These are phyloP conservation scores for Cicer judaicum DNA, from an alignment of 306 rosid genomes.

Conservation along the genomic window DNA sequence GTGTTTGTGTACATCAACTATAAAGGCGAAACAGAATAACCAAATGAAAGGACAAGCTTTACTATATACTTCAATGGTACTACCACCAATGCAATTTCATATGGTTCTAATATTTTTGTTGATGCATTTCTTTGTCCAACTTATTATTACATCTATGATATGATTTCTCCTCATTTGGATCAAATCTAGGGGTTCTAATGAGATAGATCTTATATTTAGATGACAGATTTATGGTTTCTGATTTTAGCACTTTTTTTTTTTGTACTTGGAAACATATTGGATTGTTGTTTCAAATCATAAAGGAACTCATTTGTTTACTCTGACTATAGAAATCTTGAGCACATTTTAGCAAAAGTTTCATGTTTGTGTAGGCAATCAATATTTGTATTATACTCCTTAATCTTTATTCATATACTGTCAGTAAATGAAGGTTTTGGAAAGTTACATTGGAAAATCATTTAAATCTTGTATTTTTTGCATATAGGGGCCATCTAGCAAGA, in stretches of 20 bases:
- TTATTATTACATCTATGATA: background rate
- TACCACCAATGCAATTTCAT: background rate
- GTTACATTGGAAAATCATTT: constrained; percentile 3
- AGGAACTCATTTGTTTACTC: background rate
- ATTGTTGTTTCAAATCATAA: constrained; percentile 13
- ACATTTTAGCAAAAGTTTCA: background rate
- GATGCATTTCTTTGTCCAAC: constrained; percentile 6
- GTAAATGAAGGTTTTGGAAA: background rate
- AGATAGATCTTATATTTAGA: constrained; percentile 26
- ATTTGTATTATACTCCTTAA: constrained; percentile 19
- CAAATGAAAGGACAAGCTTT: background rate
- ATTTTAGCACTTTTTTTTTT: constrained; percentile 4
- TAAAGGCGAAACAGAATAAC: constrained; percentile 1
- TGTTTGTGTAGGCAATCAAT: background rate
- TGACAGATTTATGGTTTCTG: constrained; percentile 6
- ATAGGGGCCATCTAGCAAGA: constrained; percentile 28
- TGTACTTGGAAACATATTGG: background rate
- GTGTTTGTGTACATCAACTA: constrained; percentile 13
- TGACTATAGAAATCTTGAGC: constrained; percentile 1
- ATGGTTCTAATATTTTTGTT: constrained; percentile 24
- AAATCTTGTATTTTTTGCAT: constrained; percentile 33
- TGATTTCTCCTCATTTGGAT: constrained; percentile 9
- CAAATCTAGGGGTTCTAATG: background rate
- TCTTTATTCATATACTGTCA: constrained; percentile 1
- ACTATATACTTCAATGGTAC: constrained; percentile 1